phyloP scores from a whole-genome alignment of 108 stramenopile species.

The Discostella pseudostelligera region DNA sequence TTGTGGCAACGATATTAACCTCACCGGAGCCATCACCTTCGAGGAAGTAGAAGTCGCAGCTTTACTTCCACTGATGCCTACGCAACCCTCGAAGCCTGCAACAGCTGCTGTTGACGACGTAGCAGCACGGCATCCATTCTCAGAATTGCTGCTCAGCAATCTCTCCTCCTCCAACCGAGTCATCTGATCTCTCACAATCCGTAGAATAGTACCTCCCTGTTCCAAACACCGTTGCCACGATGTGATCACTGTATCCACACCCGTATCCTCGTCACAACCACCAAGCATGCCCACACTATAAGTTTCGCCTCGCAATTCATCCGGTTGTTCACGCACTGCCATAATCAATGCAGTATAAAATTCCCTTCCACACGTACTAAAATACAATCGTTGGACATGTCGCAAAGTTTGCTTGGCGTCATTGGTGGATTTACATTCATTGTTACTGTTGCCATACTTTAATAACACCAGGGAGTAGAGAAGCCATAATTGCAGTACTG shows the following conservation, averaged over 20 bases:
- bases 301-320: neutral
- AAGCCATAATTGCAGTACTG: constrained; percentile 65
- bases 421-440: neutral
- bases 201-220: constrained; percentile 6
- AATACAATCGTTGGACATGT: constrained; percentile 38
- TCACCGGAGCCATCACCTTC: neutral
- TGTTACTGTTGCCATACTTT: constrained; percentile 1
- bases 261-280: neutral
- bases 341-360: constrained; percentile 19
- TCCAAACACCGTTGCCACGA: constrained; percentile 14
- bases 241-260: constrained; percentile 12
- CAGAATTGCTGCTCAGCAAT: neutral
- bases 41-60: neutral
- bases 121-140: neutral
- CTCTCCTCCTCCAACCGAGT: constrained; percentile 6
- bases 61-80: neutral
- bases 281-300: neutral
- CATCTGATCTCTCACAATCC: constrained; percentile 13
- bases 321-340: neutral
- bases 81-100: neutral
- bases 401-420: constrained; percentile 23
- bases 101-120: neutral
- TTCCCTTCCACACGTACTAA: constrained; percentile 2
- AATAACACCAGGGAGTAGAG: constrained; percentile 50
- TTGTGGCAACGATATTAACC: constrained; percentile 8